phyloP scores from a whole-genome alignment of 176 grass and related monocot genomes.

The Cenchrus purpureus region DNA sequence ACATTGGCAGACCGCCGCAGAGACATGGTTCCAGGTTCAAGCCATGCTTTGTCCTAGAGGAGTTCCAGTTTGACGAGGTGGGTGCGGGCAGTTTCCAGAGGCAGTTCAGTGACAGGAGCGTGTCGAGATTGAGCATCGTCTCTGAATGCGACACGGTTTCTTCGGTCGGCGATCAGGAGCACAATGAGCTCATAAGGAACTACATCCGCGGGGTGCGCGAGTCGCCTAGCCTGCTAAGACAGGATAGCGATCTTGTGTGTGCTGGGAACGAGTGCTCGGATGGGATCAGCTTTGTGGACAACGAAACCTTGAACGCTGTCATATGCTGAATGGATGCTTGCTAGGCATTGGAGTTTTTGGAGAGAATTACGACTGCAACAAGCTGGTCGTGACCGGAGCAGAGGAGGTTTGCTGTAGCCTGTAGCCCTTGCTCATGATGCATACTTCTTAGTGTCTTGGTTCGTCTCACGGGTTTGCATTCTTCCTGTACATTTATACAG shows the following conservation, averaged over 20 bases:
- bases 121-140: slow-evolving; percentile 45
- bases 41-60: slow-evolving; percentile 44
- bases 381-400: background rate
- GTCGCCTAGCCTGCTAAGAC: slow-evolving; percentile 10
- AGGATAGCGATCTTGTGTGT: slow-evolving; percentile 5
- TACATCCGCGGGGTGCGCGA: slow-evolving; percentile 16
- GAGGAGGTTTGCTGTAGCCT: background rate
- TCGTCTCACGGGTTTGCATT: slow-evolving; percentile 23
- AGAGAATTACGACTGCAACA: background rate
- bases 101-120: slow-evolving; percentile 57
- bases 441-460: background rate
- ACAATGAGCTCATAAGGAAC: background rate
- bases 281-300: background rate
- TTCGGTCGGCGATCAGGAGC: slow-evolving; percentile 36
- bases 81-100: slow-evolving; percentile 41
- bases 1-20: slow-evolving; percentile 54
- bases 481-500: slow-evolving; percentile 8
- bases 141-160: slow-evolving; percentile 45
- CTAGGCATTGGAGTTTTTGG: background rate
- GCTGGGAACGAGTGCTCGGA: slow-evolving; percentile 33
- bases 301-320: slow-evolving; percentile 26
- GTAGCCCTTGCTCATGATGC: background rate
- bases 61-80: slow-evolving; percentile 19
- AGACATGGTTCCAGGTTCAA: slow-evolving; percentile 45
- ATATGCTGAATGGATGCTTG: background rate